Percentiles rank a stretch among this genome's conserved stretches.
Conservation (phyloP, 768 basidiomycete genomes). For the Mycena chlorophos region DNA sequence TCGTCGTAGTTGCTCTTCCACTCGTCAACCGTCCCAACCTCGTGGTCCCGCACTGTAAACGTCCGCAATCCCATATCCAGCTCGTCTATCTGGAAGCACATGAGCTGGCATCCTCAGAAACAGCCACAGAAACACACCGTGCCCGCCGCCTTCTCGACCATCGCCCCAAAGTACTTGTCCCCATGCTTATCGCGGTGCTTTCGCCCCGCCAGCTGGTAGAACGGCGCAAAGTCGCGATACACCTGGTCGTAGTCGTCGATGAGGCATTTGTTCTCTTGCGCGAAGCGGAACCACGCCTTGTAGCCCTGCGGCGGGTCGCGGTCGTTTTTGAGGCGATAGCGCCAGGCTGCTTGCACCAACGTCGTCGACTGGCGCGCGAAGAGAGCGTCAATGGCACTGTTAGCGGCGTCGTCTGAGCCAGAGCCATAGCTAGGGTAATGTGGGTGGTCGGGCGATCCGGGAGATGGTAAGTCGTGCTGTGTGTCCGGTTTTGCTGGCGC, state of each 20-base stretch:
- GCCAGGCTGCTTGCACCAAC: not conserved
- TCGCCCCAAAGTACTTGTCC: conserved; percentile 2
- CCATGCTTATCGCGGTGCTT: not conserved
- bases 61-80: conserved; percentile 12
- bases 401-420: not conserved
- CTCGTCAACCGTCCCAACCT: not conserved
- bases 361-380: conserved; percentile 1
- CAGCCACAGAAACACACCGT: not conserved
- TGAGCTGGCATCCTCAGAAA: not conserved
- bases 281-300: not conserved
- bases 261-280: not conserved
- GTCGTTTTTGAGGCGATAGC: not conserved
- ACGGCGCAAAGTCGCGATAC: conserved; percentile 2
- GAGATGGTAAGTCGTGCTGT: not conserved
- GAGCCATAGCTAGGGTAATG: not conserved
- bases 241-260: conserved; percentile 6
- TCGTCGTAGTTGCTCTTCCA: conserved; percentile 7
- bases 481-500: not conserved
- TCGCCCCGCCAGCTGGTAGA: not conserved
- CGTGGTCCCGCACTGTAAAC: conserved; percentile 4
- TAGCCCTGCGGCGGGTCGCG: not conserved
- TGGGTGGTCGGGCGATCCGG: not conserved
- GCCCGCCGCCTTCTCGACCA: conserved; percentile 4
- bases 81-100: not conserved
- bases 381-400: not conserved